phyloP scores from a whole-genome alignment of 2,329 filamentous ascomycete genomes.

The Calonectria pauciramosa region DNA sequence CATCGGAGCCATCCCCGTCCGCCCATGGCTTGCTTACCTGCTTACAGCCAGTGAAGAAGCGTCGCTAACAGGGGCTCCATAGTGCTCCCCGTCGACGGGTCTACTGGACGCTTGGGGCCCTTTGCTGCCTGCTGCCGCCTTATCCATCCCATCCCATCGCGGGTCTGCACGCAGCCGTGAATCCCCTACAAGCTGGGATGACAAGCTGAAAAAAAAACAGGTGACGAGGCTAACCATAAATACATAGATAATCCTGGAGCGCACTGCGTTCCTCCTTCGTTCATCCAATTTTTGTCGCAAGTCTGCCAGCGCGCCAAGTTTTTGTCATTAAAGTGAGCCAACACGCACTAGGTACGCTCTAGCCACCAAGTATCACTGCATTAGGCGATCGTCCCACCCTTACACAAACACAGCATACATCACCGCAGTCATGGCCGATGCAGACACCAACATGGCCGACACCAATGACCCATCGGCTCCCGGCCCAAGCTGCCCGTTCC shows the following conservation, averaged over 20 bases:
- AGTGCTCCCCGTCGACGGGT: neutral
- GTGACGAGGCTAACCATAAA: conserved; percentile 5
- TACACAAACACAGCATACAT: neutral
- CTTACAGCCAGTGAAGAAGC: neutral
- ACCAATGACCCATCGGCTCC: conserved; percentile 32
- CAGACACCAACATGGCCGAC: conserved; percentile 29
- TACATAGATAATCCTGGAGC: neutral
- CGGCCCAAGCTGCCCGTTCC: conserved; percentile 39
- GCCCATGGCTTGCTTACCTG: neutral
- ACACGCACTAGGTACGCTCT: neutral
- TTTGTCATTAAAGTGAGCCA: neutral
- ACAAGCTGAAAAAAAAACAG: neutral
- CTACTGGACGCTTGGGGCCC: neutral
- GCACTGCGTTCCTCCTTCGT: neutral
- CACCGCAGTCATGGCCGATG: neutral
- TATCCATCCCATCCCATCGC: neutral
- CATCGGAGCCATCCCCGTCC: neutral
- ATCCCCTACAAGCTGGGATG: neutral
- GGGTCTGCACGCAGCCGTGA: conserved; percentile 1
- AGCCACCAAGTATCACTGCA: neutral
- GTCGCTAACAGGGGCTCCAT: neutral
- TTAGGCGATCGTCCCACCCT: neutral
- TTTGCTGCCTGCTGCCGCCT: conserved; percentile 9
- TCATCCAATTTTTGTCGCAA: neutral
- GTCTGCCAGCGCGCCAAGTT: neutral